Evolutionary conservation across 257 asterid species (phyloP).

Genomic region (Ehretia macrophylla): DNA sequence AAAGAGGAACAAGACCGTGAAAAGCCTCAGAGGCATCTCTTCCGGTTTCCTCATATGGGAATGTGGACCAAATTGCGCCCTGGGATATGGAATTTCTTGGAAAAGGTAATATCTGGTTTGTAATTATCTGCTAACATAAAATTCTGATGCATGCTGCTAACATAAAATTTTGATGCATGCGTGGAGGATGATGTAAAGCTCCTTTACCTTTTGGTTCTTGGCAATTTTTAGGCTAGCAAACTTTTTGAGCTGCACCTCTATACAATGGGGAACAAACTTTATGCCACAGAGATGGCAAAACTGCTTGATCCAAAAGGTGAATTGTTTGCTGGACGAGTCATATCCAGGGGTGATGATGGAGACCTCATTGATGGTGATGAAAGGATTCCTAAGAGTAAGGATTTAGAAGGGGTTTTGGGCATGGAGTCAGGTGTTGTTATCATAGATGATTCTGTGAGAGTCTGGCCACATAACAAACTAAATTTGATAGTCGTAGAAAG

Average conservation of each 20-base stretch:
- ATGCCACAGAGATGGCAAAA: constrained; percentile 99
- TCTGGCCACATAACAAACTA: constrained; percentile 90
- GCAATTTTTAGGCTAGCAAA: constrained; percentile 68
- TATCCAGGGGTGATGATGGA: constrained; percentile 89
- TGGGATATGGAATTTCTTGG: constrained; percentile 97
- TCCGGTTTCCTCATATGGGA: constrained; percentile 92
- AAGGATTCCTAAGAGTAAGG: constrained; percentile 82
- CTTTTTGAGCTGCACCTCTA: constrained; percentile 84
- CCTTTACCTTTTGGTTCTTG: constrained; percentile 7
- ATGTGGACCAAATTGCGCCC: constrained; percentile 99
- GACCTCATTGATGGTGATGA: constrained; percentile 82
- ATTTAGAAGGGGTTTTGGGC: constrained; percentile 94
- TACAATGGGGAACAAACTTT: constrained; percentile 97
- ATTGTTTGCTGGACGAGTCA: constrained; percentile 90
- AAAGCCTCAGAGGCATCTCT: constrained; percentile 73
- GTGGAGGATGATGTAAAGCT: background rate
- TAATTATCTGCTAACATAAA: background rate
- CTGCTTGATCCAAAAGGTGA: constrained; percentile 97
- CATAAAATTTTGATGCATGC: too few relatives aligned
- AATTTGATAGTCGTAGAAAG: constrained; percentile 92
- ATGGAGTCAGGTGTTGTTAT: constrained; percentile 91
- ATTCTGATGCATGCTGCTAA: background rate
- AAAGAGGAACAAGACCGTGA: constrained; percentile 94
- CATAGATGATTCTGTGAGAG: constrained; percentile 88
- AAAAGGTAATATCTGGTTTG: constrained; percentile 48